These are phyloP conservation scores for Marchantia polymorpha DNA, from an alignment of 225 moss, liverwort and hornwort genomes.

Conservation along the genomic window DNA sequence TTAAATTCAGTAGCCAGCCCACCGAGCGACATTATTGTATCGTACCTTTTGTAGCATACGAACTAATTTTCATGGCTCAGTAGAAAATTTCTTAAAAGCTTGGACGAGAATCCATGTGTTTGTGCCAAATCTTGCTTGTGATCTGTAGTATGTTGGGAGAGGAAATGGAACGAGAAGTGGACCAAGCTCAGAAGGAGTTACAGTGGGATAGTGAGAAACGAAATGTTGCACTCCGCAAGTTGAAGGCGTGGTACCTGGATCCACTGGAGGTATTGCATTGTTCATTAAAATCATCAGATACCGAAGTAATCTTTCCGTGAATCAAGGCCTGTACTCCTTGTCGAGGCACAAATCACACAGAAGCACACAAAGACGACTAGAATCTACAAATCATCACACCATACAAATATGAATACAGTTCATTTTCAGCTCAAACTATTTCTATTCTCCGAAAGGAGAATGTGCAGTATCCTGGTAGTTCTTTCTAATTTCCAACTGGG, in stretches of 20 bases:
- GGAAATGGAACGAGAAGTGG: slow-evolving; percentile 57
- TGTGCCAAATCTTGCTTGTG: neutral
- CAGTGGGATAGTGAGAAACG: slow-evolving; percentile 88
- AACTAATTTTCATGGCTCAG: neutral
- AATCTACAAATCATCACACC: neutral
- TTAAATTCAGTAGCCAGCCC: neutral
- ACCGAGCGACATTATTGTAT: neutral
- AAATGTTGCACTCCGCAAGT: slow-evolving; percentile 74
- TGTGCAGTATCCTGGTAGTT: too few species aligned
- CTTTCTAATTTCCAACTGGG: too few species aligned
- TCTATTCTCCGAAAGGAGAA: too few species aligned
- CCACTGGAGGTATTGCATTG: slow-evolving; percentile 71
- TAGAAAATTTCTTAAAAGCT: neutral
- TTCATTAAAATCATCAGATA: neutral
- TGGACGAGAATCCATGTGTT: neutral
- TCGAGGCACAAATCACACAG: neutral
- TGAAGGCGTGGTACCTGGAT: slow-evolving; percentile 78
- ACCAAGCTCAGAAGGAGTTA: slow-evolving; percentile 77
- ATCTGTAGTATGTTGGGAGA: slow-evolving; percentile 64
- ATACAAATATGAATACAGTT: too few species aligned
- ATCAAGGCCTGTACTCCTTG: neutral
- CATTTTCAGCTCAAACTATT: too few species aligned
- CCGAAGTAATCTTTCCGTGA: neutral
- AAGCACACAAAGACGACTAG: neutral
- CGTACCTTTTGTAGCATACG: neutral